Evolutionary conservation across 2,329 filamentous ascomycete genomes (phyloP), one percentile per base, ranked within the genome.

Genomic region (Trichophyton verrucosum): DNA sequence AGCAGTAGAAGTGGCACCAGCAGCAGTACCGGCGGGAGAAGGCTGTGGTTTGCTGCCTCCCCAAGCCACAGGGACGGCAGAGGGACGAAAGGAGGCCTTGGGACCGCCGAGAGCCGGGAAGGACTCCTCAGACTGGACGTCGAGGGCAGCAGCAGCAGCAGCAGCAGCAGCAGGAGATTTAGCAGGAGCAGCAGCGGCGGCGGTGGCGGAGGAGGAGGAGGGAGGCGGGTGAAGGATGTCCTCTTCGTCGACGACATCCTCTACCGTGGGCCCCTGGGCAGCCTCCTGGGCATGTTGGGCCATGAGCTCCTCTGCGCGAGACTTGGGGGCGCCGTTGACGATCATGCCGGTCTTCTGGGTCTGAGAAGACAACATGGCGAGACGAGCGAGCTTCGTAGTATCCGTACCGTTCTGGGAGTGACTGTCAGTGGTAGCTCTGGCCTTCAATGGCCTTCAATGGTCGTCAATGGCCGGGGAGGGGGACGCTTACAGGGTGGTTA

Each of bases 101-200:
- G 78, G 5, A 64, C 83, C 81, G 60, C 91, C 92, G 55, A 99
- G 83, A 67, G 91, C 86, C n/a, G 94, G 94, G 81, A 99, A 99
- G 62, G 89, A 79, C 75, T 97, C 91, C 71, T 95, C 88, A 17
- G 89, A 95, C 69, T 89, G 82, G 20, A 89, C 91, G 74, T 97
- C 89, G 64, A 96, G 38, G 33, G 51, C n/a, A 20, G 77, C 71
- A 42, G 67, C 67, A 77, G 75, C 65, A 72, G 73, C 59, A 59
- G 47, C 13, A 6, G 77, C 70, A 40, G 67, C 67, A 22, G 55
- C 55, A 17, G 49, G 49, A 17, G 51, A 4, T 9, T 13, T 8
- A 58, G 73, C 63, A 56, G 38, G 38, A n/a, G 67, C 64, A 47
- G 68, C 65, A 47, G 69, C 59, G 51, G 58, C 69, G 53, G 20